Percentiles rank a stretch among this genome's conserved stretches.
phyloP scores from a whole-genome alignment of 116 monocot genomes.

The Iris pallida region DNA sequence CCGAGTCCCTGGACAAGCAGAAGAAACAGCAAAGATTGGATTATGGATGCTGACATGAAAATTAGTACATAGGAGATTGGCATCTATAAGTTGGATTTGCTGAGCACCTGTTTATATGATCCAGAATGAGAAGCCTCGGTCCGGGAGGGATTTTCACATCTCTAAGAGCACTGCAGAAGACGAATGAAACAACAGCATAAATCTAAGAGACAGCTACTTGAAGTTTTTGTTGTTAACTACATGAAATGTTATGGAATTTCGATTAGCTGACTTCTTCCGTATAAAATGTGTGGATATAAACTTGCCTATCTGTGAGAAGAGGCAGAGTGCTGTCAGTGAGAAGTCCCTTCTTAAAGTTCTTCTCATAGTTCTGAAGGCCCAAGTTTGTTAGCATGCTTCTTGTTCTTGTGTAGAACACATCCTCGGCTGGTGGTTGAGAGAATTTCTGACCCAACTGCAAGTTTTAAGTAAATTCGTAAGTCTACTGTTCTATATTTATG shows the following conservation, averaged over 20 bases:
- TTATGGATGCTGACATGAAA: too few relatives aligned
- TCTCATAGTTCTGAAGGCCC: slow-evolving; percentile 44
- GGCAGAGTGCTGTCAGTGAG: slow-evolving; percentile 33
- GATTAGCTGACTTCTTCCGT: neutral
- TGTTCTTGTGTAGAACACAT: slow-evolving; percentile 20
- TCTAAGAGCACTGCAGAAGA: slow-evolving; percentile 46
- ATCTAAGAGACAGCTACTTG: neutral
- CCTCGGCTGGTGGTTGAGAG: slow-evolving; percentile 23
- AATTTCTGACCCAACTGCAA: slow-evolving; percentile 55
- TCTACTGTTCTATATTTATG: too few relatives aligned
- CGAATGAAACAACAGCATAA: slow-evolving; percentile 6
- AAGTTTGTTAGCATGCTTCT: slow-evolving; percentile 26
- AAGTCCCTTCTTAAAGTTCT: slow-evolving; percentile 37
- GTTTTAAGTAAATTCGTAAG: neutral
- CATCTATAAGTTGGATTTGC: neutral
- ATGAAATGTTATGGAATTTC: neutral
- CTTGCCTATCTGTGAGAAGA: slow-evolving; percentile 33
- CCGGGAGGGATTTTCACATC: slow-evolving; percentile 63
- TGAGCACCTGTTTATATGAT: slow-evolving; percentile 50
- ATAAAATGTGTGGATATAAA: neutral
- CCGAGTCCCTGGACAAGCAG: too few relatives aligned
- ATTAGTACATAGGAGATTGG: too few relatives aligned
- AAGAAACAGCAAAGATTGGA: too few relatives aligned
- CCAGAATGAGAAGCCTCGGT: slow-evolving; percentile 58
- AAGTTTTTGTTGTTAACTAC: too few relatives aligned